Evolutionary conservation across 768 basidiomycete genomes (phyloP).

Genomic region (Phylloporus arenicola): DNA sequence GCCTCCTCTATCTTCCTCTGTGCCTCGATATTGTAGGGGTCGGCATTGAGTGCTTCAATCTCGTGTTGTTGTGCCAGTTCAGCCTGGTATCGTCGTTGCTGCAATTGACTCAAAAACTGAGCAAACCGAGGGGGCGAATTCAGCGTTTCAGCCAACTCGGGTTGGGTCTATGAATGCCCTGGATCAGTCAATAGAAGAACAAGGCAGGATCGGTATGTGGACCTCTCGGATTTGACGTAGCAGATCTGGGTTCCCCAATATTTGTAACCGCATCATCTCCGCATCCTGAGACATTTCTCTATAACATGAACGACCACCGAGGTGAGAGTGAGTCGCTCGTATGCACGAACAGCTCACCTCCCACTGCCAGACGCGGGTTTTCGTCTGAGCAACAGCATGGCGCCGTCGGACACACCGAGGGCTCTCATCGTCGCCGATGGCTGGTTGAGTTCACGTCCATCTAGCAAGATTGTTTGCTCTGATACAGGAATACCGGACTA

Average conservation of each 20-base stretch:
- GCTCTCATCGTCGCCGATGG: slow-evolving; percentile 63
- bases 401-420: slow-evolving; percentile 56
- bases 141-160: slow-evolving; percentile 69
- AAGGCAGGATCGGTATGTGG: background rate
- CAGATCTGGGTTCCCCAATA: slow-evolving; percentile 77
- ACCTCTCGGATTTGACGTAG: slow-evolving; percentile 73
- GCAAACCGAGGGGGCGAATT: slow-evolving; percentile 71
- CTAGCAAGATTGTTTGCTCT: slow-evolving; percentile 70
- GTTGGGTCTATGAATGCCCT: slow-evolving; percentile 51
- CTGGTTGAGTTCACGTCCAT: slow-evolving; percentile 60
- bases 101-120: slow-evolving; percentile 59
- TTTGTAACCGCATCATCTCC: slow-evolving; percentile 86
- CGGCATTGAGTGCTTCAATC: slow-evolving; percentile 67
- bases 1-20: slow-evolving; percentile 91
- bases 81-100: slow-evolving; percentile 46
- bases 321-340: background rate
- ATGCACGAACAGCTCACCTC: slow-evolving; percentile 24
- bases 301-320: background rate
- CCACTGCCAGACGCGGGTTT: slow-evolving; percentile 45
- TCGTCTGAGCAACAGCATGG: slow-evolving; percentile 63
- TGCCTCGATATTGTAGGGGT: slow-evolving; percentile 90
- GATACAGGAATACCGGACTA: slow-evolving; percentile 69
- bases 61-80: slow-evolving; percentile 58
- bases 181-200: background rate
- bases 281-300: slow-evolving; percentile 75